Percentiles rank a stretch among this genome's conserved stretches.
phyloP scores from a whole-genome alignment of 176 grass and related monocot genomes.

The Avena sativa region DNA sequence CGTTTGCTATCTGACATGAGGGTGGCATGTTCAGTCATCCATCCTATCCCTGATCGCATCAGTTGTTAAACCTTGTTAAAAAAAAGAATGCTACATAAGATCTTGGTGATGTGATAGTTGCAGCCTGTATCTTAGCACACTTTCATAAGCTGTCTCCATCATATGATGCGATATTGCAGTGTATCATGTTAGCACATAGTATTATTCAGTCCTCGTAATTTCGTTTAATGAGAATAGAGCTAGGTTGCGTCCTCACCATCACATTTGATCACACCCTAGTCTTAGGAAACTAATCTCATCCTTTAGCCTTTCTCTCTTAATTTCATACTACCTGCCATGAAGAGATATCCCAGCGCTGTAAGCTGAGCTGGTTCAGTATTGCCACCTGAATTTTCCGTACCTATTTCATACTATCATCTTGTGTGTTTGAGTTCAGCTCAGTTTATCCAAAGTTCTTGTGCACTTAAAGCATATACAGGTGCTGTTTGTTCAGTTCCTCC shows the following conservation, averaged over 20 bases:
- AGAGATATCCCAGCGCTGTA: constrained; percentile 21
- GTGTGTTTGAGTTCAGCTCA: not conserved
- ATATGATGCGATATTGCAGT: not conserved
- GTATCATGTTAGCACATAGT: not conserved
- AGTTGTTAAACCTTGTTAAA: constrained; percentile 10
- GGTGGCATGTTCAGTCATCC: constrained; percentile 9
- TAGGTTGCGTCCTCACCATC: not conserved
- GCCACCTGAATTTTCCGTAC: not conserved
- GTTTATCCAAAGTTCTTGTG: not conserved
- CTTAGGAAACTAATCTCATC: not conserved
- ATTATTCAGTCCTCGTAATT: not conserved
- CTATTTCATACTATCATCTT: not conserved
- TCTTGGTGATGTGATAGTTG: not conserved
- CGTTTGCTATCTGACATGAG: not conserved
- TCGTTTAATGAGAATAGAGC: not conserved
- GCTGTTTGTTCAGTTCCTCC: not conserved
- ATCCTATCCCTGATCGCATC: constrained; percentile 26
- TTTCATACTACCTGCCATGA: not conserved
- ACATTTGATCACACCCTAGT: not conserved
- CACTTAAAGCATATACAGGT: not conserved
- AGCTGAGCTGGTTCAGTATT: constrained; percentile 14
- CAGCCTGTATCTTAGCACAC: not conserved
- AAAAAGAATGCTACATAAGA: not conserved
- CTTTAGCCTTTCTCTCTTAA: not conserved
- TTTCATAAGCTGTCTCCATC: not conserved